A percentile compares a stretch with the other conserved stretches of the same genome.
Evolutionary conservation across 2,329 filamentous ascomycete species (phyloP).

Genomic region (Neofusicoccum kwambonambiense): DNA sequence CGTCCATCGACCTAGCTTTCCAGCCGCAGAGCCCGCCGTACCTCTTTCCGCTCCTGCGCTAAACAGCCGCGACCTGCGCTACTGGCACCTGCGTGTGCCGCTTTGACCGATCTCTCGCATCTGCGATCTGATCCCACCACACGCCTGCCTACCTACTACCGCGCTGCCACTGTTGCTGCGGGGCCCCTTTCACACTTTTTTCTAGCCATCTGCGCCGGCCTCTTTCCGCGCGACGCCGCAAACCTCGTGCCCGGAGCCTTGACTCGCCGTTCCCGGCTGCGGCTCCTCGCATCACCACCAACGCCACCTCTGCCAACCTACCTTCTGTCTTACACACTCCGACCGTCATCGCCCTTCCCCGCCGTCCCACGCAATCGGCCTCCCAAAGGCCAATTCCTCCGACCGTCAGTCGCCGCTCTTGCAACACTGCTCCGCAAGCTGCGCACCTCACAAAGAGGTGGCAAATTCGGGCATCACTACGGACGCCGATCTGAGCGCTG

Average conservation of each 20-base stretch:
- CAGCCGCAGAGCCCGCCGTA: background rate
- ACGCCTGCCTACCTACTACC: background rate
- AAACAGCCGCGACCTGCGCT: constrained; percentile 2
- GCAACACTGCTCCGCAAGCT: background rate
- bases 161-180: background rate
- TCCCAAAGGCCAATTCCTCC: background rate
- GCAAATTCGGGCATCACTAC: background rate
- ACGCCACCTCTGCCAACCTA: background rate
- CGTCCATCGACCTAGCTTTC: background rate
- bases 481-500: background rate
- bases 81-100: background rate
- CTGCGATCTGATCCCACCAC: background rate
- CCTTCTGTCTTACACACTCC: constrained; percentile 1
- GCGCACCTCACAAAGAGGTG: background rate
- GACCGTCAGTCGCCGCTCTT: background rate
- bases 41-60: constrained; percentile 1
- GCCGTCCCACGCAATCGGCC: background rate
- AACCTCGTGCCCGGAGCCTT: background rate
- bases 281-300: constrained; percentile 10
- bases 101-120: no score
- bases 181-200: background rate
- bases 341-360: background rate
- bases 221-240: background rate
- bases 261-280: constrained; percentile 15
- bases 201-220: background rate